These are phyloP conservation scores for Aspergillus terreus DNA, from an alignment of 2,329 filamentous ascomycete species.

Conservation along the genomic window DNA sequence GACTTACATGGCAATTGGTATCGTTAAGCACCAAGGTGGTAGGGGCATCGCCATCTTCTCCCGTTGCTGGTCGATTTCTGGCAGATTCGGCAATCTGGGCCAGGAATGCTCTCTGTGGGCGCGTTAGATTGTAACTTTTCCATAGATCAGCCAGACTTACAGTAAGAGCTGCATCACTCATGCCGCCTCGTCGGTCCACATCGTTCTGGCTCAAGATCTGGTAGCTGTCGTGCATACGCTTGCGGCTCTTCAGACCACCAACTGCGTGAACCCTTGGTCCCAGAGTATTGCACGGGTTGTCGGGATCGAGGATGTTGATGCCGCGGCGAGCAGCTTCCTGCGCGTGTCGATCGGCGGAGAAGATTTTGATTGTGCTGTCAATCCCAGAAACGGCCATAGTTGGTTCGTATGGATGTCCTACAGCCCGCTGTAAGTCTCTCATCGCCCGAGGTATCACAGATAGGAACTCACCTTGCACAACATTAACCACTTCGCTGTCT, in stretches of 20 bases:
- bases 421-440: constrained; percentile 14
- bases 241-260: constrained; percentile 53
- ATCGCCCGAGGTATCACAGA: background rate
- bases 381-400: constrained; percentile 65
- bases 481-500: constrained; percentile 67
- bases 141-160: constrained; percentile 31
- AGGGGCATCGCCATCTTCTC: background rate
- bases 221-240: constrained; percentile 58
- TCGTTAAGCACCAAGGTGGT: constrained; percentile 32
- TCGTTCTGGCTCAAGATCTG: constrained; percentile 62
- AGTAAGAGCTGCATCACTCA: constrained; percentile 56
- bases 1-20: constrained; percentile 44
- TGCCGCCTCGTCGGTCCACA: constrained; percentile 54
- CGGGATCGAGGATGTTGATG: constrained; percentile 53
- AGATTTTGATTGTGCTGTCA: constrained; percentile 66
- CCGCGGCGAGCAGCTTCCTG: constrained; percentile 56
- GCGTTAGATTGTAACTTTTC: constrained; percentile 8
- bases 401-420: constrained; percentile 64
- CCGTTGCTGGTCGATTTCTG: constrained; percentile 26
- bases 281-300: constrained; percentile 35
- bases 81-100: constrained; percentile 42
- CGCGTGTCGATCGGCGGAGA: constrained; percentile 57
- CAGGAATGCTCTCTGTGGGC: constrained; percentile 45
- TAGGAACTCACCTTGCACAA: constrained; percentile 53
- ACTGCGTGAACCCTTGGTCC: constrained; percentile 22